Base-by-base conservation (phyloP, 257 asterid species). In the Orobanche coerulescens region DNA sequence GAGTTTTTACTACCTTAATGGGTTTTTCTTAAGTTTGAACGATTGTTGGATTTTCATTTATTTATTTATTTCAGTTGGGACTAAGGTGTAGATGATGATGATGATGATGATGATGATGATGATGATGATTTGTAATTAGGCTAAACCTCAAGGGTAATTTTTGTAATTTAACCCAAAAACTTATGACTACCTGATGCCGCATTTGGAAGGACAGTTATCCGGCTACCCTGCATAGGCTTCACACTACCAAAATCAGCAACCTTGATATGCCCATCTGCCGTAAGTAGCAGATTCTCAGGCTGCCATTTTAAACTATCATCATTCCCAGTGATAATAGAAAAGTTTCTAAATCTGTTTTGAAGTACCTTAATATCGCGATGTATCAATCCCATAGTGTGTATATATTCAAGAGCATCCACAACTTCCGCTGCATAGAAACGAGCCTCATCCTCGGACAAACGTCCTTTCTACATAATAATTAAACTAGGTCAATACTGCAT, bases 241-340 rank as follows among this genome's bases (percentile, higher is more conserved):
- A 93, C 99, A 34, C 97, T 93, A 53, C 99, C 99, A 71, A 93
- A 93, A 80, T 93, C 99, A n/a, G 96, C 99, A 76, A 93, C 80
- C 73, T 93, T 93, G 67, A 93, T 82, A 68, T 93, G 99, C 51
- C 99, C 99, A 63, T 89, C 99, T 13, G 79, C 49, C 59, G 87
- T 83, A 71, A 93, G 95, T 39, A 93, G 86, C 84, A 93, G 85
- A 63, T 93, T 93, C 78, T 93, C 99, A 14, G 99, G 99, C 97
- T 93, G 90, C 62, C 79, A 74, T 65, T 70, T 47, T 55, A 69
- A 76, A 72, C 61, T 59, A 22, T 75, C 51, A 88, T 80, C 39
- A 78, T 71, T 53, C 26, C 10, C 55, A 54, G 60, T n/a, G 48
- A 25, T 43, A 52, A 40, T 19, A 36, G 11, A 73, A 58, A 44